Evolutionary conservation across 495 filamentous ascomycete genomes (phyloP).

Genomic region (Filosporella fistucella): DNA sequence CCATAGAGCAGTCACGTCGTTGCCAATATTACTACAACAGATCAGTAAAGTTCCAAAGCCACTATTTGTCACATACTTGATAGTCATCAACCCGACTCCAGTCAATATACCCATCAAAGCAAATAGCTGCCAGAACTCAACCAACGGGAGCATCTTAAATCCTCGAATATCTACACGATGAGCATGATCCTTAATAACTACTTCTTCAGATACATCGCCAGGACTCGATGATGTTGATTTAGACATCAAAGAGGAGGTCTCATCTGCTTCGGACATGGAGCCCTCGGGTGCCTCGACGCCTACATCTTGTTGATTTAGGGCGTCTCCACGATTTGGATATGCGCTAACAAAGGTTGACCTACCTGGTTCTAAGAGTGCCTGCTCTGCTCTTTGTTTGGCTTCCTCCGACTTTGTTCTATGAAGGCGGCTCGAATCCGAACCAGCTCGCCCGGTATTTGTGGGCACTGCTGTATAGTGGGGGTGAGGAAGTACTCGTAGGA

Average conservation of each 20-base stretch:
- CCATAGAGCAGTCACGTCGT: constrained; percentile 78
- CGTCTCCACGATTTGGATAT: constrained; percentile 5
- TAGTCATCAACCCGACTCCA: constrained; percentile 96
- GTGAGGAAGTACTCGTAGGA: constrained; percentile 71
- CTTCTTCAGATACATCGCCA: constrained; percentile 26
- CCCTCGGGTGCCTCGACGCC: constrained; percentile 23
- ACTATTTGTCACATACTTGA: constrained; percentile 66
- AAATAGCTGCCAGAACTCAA: constrained; percentile 91
- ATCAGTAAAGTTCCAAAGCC: neutral
- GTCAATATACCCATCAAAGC: constrained; percentile 80
- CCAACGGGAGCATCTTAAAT: constrained; percentile 62
- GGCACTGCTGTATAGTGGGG: constrained; percentile 62
- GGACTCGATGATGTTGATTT: constrained; percentile 49
- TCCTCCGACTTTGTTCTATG: constrained; percentile 57
- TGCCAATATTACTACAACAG: constrained; percentile 80
- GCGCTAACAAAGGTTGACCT: constrained; percentile 41
- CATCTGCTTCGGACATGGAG: constrained; percentile 48
- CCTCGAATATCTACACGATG: constrained; percentile 89
- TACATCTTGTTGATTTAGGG: constrained; percentile 21
- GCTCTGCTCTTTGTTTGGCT: constrained; percentile 37
- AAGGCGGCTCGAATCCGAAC: constrained; percentile 53
- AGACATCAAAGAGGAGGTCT: constrained; percentile 76
- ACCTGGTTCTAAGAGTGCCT: constrained; percentile 57
- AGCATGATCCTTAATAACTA: constrained; percentile 46
- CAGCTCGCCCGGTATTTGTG: constrained; percentile 30